Evolutionary conservation across 306 rosid species (phyloP).

Genomic region (Cicer bijugum): DNA sequence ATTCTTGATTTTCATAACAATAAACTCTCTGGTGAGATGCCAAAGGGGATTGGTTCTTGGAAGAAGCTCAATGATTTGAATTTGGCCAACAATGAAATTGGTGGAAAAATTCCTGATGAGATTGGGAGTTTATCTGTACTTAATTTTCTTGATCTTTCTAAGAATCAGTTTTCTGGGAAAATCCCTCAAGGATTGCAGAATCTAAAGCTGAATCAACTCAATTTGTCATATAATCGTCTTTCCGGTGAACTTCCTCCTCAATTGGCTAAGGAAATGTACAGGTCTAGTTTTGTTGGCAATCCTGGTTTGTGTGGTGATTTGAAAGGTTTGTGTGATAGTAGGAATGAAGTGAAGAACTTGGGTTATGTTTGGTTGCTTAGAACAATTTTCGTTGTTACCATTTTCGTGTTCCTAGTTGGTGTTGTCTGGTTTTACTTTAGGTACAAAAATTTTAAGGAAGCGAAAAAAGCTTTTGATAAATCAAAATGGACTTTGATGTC

Average conservation of each 20-base stretch:
- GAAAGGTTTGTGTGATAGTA: constrained; percentile 58
- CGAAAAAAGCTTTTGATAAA: constrained; percentile 59
- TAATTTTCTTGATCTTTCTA: constrained; percentile 84
- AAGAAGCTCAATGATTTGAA: constrained; percentile 79
- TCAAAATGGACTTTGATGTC: constrained; percentile 90
- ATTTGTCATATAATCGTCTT: constrained; percentile 65
- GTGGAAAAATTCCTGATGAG: constrained; percentile 72
- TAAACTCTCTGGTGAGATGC: constrained; percentile 69
- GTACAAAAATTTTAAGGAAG: constrained; percentile 67
- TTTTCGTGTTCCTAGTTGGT: constrained; percentile 65
- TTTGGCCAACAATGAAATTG: constrained; percentile 63
- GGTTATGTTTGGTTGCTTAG: constrained; percentile 76
- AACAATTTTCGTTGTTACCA: constrained; percentile 60
- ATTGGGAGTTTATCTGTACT: constrained; percentile 67
- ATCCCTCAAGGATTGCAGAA: constrained; percentile 74
- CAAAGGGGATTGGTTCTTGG: constrained; percentile 54
- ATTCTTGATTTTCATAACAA: constrained; percentile 75
- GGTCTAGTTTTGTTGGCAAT: constrained; percentile 75
- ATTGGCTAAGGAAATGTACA: constrained; percentile 64
- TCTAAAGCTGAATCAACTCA: constrained; percentile 72
- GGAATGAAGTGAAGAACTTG: constrained; percentile 41
- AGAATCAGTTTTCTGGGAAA: constrained; percentile 67
- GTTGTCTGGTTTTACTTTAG: constrained; percentile 74
- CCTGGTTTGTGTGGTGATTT: constrained; percentile 77
- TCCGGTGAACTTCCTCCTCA: constrained; percentile 77